Percentiles rank a stretch among this genome's conserved stretches.
These are phyloP conservation scores for Xanthoconium stramineum DNA, from an alignment of 768 basidiomycete genomes.

Conservation along the genomic window DNA sequence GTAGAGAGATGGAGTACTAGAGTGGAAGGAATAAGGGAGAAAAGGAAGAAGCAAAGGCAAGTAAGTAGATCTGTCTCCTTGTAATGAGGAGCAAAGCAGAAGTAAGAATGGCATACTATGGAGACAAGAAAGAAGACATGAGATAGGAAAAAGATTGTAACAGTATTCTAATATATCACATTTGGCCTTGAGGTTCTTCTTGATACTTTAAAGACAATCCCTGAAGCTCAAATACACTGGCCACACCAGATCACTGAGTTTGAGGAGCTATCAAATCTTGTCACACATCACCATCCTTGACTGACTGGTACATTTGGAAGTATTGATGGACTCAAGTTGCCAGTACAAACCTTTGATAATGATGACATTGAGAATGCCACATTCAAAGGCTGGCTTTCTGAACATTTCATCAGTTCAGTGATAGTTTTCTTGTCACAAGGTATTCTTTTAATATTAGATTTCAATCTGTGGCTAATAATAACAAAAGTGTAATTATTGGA, in stretches of 20 bases:
- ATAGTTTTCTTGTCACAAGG: neutral
- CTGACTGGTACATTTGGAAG: neutral
- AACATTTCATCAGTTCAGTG: neutral
- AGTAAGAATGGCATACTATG: too few relatives aligned
- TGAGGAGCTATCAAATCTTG: neutral
- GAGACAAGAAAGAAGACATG: too few relatives aligned
- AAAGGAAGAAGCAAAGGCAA: too few relatives aligned
- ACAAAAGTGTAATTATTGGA: neutral
- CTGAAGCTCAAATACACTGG: slow-evolving; percentile 17
- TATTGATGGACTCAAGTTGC: neutral
- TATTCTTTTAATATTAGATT: too few relatives aligned
- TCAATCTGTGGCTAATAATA: too few relatives aligned
- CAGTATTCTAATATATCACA: too few relatives aligned
- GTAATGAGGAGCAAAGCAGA: too few relatives aligned
- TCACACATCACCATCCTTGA: neutral
- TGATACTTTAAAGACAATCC: slow-evolving; percentile 29
- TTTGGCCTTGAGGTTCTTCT: too few relatives aligned
- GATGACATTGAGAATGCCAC: neutral
- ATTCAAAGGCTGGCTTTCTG: neutral
- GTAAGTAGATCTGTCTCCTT: too few relatives aligned
- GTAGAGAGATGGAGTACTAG: too few relatives aligned
- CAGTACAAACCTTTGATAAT: neutral
- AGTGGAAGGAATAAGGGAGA: too few relatives aligned
- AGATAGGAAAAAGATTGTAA: too few relatives aligned
- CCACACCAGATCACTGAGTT: neutral